Base-by-base conservation (phyloP, 2,329 filamentous ascomycete species). In the Xylaria sp. region DNA sequence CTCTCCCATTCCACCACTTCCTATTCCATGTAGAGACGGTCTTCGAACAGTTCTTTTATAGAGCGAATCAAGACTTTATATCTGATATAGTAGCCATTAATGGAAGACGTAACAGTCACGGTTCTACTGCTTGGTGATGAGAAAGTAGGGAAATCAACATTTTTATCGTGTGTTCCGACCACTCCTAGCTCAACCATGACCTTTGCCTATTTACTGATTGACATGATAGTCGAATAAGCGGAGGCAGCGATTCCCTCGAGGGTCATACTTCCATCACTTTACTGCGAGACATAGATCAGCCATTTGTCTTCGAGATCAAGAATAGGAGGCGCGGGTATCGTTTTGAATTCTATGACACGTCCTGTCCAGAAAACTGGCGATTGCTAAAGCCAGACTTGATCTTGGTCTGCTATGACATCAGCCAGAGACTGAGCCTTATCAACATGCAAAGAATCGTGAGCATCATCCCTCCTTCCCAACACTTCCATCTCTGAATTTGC, bases 361-460 rank as follows among this genome's bases (percentile, higher is more conserved):
- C 79, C 7, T 77, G 76, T 62, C 82, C 84, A 4, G 78, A 82
- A 20, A 81, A 77, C 64, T 87, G 84, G 84, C 78, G 74, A 43
- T 71, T 80, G n/a, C 71, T 86, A 17, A 75, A 76, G 13, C 84
- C 84, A 0, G 79, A 87, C 66, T 71, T 86, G 24, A 71, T 86
- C 46, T 71, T 86, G 22, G 70, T 86, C 53, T 86, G 84, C 69
- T 87, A 82, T 63, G 83, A 86, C 63, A 84, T 87, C 63, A 82
- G 79, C 68, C 79, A 81, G 57, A 76, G 84, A 39, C 66, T 80
- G 40, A 84, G 77, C 61, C 75, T 87, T 48, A 78, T 84, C 61
- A 83, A 85, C 63, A 76, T 85, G 73, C 77, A 83, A 66, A 72
- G 77, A 70, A 71, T 79, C 63, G 83, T 86, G 54, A 59, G 80